Evolutionary conservation across 129 eudicot genomes (phyloP), one percentile per base, ranked within the genome.

Genomic region (Saussurea involucrata): DNA sequence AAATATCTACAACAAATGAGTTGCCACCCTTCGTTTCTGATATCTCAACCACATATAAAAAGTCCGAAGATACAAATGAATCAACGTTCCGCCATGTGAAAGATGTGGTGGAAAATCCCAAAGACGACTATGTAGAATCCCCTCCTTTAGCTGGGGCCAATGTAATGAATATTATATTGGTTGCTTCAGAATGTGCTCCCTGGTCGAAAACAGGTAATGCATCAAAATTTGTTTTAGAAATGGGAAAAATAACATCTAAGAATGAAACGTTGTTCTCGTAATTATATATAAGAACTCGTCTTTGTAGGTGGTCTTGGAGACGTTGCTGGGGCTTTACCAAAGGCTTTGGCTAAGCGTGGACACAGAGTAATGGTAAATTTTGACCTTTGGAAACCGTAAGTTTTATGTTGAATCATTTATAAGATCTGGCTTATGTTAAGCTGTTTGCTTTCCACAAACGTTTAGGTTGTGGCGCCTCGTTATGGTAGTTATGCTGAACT

Each of bases 261-360:
- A 33, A 60, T 8, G 65, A 22, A 60, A 21, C 3, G 12, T 22
- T 58, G 58, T 17, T 46, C 31, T 55, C 25, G 8, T 63, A 76
- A 44, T n/a, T n/a, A n/a, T n/a, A n/a, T n/a, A n/a, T 40, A 21
- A 64, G 13, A 74, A 74, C n/a, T 36, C 60, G 24, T 75, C 5
- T 72, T 60, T 64, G 66, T 87, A 95, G 99, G 99, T 87, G 99
- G 99, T 73, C 96, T 95, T 71, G 99, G 97, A 73, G 99, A 95
- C 78, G 99, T 95, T 75, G 99, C 99, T 32, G 99, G 97, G 34
- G 95, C 99, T 42, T 87, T 95, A 80, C 99, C 99, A 31, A 95
- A 95, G 87, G 99, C 99, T 60, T 92, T 92, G 85, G 97, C 99
- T 75, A 88, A 92, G 73, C 92, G 96, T 74, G 99, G 97, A 37